Evolutionary conservation across 108 stramenopile species (phyloP).

Genomic region (Seminavis robusta): DNA sequence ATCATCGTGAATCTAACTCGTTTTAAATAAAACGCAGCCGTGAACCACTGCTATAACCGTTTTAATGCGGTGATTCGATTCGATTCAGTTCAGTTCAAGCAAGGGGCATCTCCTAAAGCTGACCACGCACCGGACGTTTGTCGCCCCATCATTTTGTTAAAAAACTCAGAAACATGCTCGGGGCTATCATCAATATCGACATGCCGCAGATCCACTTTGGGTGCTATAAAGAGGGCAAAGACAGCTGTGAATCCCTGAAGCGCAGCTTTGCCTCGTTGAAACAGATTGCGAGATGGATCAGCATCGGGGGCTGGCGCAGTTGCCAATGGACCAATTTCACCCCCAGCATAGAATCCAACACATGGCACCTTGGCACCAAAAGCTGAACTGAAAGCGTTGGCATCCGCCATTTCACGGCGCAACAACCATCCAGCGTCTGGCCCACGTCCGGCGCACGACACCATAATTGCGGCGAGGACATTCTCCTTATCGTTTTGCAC

Average conservation of each 20-base stretch:
- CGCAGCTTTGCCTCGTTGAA: slow-evolving; percentile 26
- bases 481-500: slow-evolving; percentile 28
- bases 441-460: slow-evolving; percentile 48
- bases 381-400: slow-evolving; percentile 25
- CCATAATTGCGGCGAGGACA: slow-evolving; percentile 51
- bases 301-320: slow-evolving; percentile 19
- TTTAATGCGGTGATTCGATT: too few relatives aligned
- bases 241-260: slow-evolving; percentile 57
- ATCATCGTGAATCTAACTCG: too few relatives aligned
- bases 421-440: slow-evolving; percentile 12
- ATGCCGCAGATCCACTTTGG: too few relatives aligned
- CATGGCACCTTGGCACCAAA: slow-evolving; percentile 50
- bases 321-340: slow-evolving; percentile 58
- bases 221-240: slow-evolving; percentile 38
- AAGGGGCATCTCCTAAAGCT: too few relatives aligned
- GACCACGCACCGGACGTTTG: too few relatives aligned
- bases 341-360: slow-evolving; percentile 52
- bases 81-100: too few relatives aligned
- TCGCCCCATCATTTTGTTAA: too few relatives aligned
- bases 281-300: background rate
- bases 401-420: slow-evolving; percentile 46
- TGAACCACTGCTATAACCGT: too few relatives aligned
- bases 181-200: too few relatives aligned
- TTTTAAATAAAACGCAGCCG: too few relatives aligned
- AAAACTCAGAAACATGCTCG: too few relatives aligned